Evolutionary conservation across 2,329 filamentous ascomycete genomes (phyloP), one percentile per base, ranked within the genome.

Genomic region (Neocatenulostroma microsporum): DNA sequence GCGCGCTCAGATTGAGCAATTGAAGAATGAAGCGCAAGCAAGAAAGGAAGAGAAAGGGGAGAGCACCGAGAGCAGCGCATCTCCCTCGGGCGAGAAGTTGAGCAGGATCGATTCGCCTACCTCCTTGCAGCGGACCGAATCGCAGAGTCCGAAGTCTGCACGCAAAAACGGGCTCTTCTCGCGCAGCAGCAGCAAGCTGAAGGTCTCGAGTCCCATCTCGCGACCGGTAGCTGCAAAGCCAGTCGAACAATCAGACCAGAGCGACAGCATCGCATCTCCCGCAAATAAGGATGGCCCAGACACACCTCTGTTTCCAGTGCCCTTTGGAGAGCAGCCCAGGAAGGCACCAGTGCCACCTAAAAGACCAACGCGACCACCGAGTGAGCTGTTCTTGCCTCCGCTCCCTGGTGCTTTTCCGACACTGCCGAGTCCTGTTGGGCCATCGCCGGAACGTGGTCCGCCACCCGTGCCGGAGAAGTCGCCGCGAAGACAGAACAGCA

Each of bases 261-360:
- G 17, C 24, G 20, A 42, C 11, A 34, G 30, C 32, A 15, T 34
- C 23, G 25, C n/a, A n/a, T n/a, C n/a, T 6, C 10, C 23, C 11
- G 13, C 15, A 18, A 14, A 10, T 13, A 14, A 17, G n/a, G n/a
- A 12, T 27, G 17, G n/a, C 8, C 14, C 5, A 13, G 5, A 13
- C 13, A 12, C 21, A 28, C 5, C 15, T 13, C 18, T 30, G 14
- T n/a, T n/a, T n/a, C 30, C 33, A 3, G 13, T 40, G 4, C 34
- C 45, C 11, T 30, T 41, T 4, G 39, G 34, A 19, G 42, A 42
- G 23, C 33, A 43, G 33, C 45, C 46, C 1, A 33, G 42, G 29
- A 34, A 28, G 18, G 44, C 48, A 20, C 45, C 46, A 13, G 26
- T 17, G 30, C 46, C 50, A 21, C 50, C 50, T 3, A 47, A 42